Evolutionary conservation across 1,139 yeast genomes (phyloP).

Genomic region (Yamadazyma diddensiae): DNA sequence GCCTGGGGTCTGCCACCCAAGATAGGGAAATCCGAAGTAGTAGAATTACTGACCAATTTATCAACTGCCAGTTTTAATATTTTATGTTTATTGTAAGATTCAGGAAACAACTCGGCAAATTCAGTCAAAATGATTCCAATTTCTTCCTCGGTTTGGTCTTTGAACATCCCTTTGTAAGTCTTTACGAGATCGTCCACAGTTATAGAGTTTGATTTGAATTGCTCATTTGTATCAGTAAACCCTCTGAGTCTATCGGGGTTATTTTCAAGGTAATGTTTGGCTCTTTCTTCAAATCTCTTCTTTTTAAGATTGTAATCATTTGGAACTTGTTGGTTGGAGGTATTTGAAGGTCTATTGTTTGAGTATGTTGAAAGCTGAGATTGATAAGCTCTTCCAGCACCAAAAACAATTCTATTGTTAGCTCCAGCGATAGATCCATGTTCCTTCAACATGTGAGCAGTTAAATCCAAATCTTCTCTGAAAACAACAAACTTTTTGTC

Average conservation of each 20-base stretch:
- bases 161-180: conserved; percentile 54
- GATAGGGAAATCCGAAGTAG: conserved; percentile 27
- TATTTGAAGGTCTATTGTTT: conserved; percentile 4
- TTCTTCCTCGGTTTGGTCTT: conserved; percentile 39
- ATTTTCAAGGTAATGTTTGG: conserved; percentile 69
- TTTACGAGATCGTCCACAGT: conserved; percentile 48
- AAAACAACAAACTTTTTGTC: conserved; percentile 92
- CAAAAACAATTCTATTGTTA: conserved; percentile 39
- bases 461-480: conserved; percentile 78
- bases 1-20: conserved; percentile 24
- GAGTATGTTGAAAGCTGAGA: conserved; percentile 66
- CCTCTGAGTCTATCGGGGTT: conserved; percentile 43
- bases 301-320: conserved; percentile 53
- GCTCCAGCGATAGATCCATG: conserved; percentile 65
- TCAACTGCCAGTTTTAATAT: conserved; percentile 24
- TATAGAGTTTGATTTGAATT: conserved; percentile 46
- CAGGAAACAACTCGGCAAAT: conserved; percentile 52
- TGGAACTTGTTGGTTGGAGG: conserved; percentile 17
- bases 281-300: conserved; percentile 77
- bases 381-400: conserved; percentile 51
- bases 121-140: conserved; percentile 54
- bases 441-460: conserved; percentile 83
- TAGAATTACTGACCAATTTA: conserved; percentile 17
- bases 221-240: conserved; percentile 50
- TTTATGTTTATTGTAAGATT: conserved; percentile 25